Conservation (phyloP, 1,139 yeast species). For the Saccharomyces hybrid region DNA sequence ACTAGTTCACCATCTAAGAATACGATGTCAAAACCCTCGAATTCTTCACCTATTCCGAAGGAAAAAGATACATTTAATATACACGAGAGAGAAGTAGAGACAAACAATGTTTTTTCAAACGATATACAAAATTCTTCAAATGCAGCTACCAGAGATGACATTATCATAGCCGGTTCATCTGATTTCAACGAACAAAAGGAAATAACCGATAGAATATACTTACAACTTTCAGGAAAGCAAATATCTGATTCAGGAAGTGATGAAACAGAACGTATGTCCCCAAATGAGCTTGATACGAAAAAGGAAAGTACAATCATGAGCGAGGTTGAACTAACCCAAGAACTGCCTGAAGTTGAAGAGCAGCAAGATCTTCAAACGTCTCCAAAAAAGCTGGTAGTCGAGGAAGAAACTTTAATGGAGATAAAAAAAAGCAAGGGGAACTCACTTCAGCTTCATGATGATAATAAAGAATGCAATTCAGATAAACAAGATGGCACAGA, state of each 20-base stretch:
- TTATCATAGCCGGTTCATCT: neutral
- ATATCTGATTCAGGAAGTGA: slow-evolving; percentile 2
- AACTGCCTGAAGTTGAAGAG: slow-evolving; percentile 27
- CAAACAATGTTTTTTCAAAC: neutral
- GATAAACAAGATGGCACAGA: neutral
- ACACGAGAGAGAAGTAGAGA: neutral
- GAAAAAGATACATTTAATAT: neutral
- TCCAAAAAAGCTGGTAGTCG: neutral
- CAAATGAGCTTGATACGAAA: slow-evolving; percentile 2
- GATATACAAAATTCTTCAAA: neutral
- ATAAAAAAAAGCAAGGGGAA: neutral
- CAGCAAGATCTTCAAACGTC: slow-evolving; percentile 1
- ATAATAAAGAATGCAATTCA: neutral
- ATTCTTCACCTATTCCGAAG: slow-evolving; percentile 7
- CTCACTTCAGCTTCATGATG: neutral
- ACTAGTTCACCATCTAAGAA: slow-evolving; percentile 19
- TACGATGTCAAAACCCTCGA: slow-evolving; percentile 2
- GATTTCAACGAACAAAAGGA: neutral
- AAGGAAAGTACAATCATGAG: slow-evolving; percentile 13
- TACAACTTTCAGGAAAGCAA: slow-evolving; percentile 4
- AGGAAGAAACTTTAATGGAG: neutral
- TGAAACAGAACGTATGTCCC: neutral
- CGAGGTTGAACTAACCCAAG: slow-evolving; percentile 28
- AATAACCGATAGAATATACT: slow-evolving; percentile 5
- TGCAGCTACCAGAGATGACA: neutral